Evolutionary conservation across 2,329 filamentous ascomycete species (phyloP).

Genomic region (Phyllosticta capitalensis): DNA sequence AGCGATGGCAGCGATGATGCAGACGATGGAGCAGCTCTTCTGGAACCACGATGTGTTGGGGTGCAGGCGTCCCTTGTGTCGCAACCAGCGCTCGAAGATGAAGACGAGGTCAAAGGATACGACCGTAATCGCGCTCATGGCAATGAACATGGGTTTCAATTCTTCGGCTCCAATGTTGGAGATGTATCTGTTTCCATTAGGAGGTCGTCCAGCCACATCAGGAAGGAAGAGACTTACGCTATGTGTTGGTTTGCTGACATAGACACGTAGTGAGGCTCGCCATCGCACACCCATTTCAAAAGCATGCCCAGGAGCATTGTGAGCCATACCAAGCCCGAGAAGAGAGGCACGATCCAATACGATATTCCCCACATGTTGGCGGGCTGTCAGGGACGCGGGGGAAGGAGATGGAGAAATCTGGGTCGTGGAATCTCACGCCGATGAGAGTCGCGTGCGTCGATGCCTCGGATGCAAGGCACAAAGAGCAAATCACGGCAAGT

Average conservation of each 20-base stretch:
- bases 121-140: conserved; percentile 60
- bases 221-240: conserved; percentile 49
- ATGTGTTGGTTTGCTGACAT: conserved; percentile 52
- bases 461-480: neutral
- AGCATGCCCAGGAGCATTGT: conserved; percentile 61
- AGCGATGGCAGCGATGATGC: conserved; percentile 58
- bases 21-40: conserved; percentile 52
- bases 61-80: conserved; percentile 68
- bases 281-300: conserved; percentile 55
- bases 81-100: conserved; percentile 71
- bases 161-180: conserved; percentile 45
- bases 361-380: conserved; percentile 33
- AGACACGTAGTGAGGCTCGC: conserved; percentile 49
- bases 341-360: conserved; percentile 57
- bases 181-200: conserved; percentile 20
- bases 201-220: too few relatives aligned
- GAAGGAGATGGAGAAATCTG: neutral
- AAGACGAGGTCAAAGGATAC: conserved; percentile 76
- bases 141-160: conserved; percentile 71
- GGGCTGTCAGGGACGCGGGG: neutral
- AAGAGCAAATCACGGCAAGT: neutral
- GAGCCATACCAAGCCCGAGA: conserved; percentile 46
- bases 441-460: conserved; percentile 4
- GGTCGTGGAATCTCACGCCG: neutral
- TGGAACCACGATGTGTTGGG: conserved; percentile 59